phyloP scores from a whole-genome alignment of 1,284 basidiomycete genomes.

The Tremellales sp. region DNA sequence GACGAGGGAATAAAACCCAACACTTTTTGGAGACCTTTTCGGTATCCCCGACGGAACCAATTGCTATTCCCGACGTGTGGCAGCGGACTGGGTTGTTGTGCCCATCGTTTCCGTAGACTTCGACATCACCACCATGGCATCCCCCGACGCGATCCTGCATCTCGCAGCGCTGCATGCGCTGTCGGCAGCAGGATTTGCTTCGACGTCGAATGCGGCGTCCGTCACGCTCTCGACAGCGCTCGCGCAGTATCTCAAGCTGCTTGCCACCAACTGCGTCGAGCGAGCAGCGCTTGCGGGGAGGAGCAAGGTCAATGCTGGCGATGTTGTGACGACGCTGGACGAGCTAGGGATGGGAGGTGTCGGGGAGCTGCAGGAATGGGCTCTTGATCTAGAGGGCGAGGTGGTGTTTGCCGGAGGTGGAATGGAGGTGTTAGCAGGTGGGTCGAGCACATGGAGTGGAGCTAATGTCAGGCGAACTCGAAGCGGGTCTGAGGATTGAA shows the following conservation, averaged over 20 bases:
- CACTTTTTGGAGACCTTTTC: constrained; percentile 4
- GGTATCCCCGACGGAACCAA: constrained; percentile 5
- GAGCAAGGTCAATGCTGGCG: constrained; percentile 36
- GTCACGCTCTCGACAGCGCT: constrained; percentile 36
- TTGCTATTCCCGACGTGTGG: neutral
- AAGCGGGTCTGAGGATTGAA: constrained; percentile 23
- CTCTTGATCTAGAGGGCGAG: constrained; percentile 24
- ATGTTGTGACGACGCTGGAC: constrained; percentile 39
- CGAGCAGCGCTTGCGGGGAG: constrained; percentile 38
- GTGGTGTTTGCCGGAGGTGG: constrained; percentile 23
- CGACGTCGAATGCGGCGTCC: constrained; percentile 40
- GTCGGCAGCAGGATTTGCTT: constrained; percentile 40
- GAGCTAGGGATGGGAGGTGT: constrained; percentile 32
- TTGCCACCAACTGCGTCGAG: constrained; percentile 36
- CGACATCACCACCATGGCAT: constrained; percentile 19
- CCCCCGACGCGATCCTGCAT: constrained; percentile 42
- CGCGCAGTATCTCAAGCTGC: constrained; percentile 32
- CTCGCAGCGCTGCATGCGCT: constrained; percentile 41
- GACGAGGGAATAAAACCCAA: constrained; percentile 1
- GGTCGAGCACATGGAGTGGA: constrained; percentile 8
- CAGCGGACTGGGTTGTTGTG: neutral
- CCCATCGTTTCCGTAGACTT: neutral
- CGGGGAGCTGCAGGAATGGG: constrained; percentile 37
- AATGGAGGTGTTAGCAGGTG: constrained; percentile 28
- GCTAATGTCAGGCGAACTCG: constrained; percentile 20